Percentiles rank a stretch among this genome's conserved stretches.
Conservation (phyloP, 371 early-diverging fungal species). For the Mycotypha africana region DNA sequence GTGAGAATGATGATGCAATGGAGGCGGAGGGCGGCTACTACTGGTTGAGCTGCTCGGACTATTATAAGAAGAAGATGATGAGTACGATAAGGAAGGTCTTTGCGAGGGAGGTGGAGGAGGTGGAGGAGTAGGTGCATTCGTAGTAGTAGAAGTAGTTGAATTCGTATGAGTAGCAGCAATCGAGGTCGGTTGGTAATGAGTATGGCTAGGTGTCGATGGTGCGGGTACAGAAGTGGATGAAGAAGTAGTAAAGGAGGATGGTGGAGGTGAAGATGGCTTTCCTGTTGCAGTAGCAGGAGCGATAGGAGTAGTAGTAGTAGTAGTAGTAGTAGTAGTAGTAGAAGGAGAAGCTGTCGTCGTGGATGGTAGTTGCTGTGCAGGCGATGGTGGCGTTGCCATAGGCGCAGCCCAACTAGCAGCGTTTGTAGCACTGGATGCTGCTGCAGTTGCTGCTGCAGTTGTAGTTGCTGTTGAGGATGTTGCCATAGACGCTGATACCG, state of each 20-base stretch:
- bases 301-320: not conserved
- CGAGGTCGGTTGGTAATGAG: constrained; percentile 1
- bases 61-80: constrained; percentile 8
- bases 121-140: not conserved
- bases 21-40: not conserved
- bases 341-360: not conserved
- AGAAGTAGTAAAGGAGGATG: not conserved
- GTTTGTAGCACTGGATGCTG: not conserved
- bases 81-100: not conserved
- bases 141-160: not conserved
- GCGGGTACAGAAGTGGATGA: too few species aligned
- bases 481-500: not conserved
- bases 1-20: constrained; percentile 1
- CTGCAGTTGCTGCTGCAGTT: not conserved
- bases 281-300: not conserved
- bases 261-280: not conserved
- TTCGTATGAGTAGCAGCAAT: not conserved
- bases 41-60: constrained; percentile 1
- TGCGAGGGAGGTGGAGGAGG: not conserved
- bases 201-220: too few species aligned
- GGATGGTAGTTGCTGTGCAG: not conserved
- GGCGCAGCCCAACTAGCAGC: not conserved
- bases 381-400: not conserved
- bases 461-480: not conserved
- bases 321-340: not conserved